Conservation (phyloP, 225 moss, liverwort and hornwort species). For the Pleurozium schreberi region DNA sequence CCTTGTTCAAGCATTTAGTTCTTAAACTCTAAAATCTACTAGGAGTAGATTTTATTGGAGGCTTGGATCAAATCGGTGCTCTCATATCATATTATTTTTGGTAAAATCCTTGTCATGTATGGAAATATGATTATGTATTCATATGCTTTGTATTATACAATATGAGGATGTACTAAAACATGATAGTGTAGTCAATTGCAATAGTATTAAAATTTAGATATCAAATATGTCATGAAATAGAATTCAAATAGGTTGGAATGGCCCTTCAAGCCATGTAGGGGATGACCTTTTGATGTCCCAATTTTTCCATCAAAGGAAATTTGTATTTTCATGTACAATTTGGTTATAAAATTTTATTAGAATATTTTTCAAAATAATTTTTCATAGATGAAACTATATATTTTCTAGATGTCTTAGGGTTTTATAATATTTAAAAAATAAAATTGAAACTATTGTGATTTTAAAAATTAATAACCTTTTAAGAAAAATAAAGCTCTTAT, state of each 20-base stretch:
- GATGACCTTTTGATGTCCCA: neutral
- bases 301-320: neutral
- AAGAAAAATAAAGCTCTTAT: accelerated
- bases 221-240: neutral
- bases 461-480: neutral
- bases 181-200: neutral
- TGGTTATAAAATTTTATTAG: too few relatives aligned
- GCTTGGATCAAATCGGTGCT: neutral
- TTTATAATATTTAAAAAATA: neutral
- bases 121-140: too few relatives aligned
- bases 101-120: neutral
- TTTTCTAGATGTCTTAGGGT: neutral
- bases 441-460: neutral
- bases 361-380: neutral
- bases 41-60: neutral
- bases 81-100: neutral
- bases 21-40: neutral
- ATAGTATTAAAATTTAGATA: neutral
- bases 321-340: neutral
- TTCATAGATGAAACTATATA: neutral
- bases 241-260: neutral
- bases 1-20: neutral
- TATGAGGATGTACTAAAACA: neutral
- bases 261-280: neutral
- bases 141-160: neutral